Evolutionary conservation across 2,329 filamentous ascomycete genomes (phyloP), one percentile per base, ranked within the genome.

Genomic region (Corinectria fuckeliana): DNA sequence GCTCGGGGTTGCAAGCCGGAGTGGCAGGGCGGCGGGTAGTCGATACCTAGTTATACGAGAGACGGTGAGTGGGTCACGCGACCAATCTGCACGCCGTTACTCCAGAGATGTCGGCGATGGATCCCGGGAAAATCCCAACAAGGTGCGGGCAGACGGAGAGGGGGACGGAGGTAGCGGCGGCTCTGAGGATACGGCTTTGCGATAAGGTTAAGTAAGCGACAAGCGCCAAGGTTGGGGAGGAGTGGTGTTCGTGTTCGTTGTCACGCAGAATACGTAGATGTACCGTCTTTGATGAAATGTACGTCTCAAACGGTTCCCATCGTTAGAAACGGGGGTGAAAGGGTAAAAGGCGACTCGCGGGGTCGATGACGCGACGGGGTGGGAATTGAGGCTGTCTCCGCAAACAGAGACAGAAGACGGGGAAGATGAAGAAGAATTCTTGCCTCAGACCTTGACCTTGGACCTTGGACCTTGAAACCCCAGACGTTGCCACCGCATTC

Each of bases 41-140:
- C 26, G 41, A 51, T 44, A n/a, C n/a, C n/a, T n/a, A 55, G 34
- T 39, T 50, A 56, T 25, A 36, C 38, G 54, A 50, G 36, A 50
- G 54, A 53, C 61, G 59, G 61, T 54, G 56, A 61, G 67, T 69
- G 66, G 68, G 68, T 70, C 68, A 70, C 68, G 68, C 68, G 68
- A 70, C 68, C 68, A 64, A 39, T 56, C 54, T 55, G 54, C 52
- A 58, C 52, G 58, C 57, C 58, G 63, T 65, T 62, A 51, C 54
- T 61, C 56, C 51, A 58, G 60, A 58, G 50, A 58, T 52, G 45
- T 49, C 44, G 49, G 32, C 25, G 49, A 38, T 36, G 49, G 49
- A 38, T 52, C 41, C 49, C 41, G 49, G 38, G 16, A 34, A 52
- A 50, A 54, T 26, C 39, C 56, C 56, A 59, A 62, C 60, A 59